Conservation (phyloP, 2,329 filamentous ascomycete species). For the Curvularia spicifera region DNA sequence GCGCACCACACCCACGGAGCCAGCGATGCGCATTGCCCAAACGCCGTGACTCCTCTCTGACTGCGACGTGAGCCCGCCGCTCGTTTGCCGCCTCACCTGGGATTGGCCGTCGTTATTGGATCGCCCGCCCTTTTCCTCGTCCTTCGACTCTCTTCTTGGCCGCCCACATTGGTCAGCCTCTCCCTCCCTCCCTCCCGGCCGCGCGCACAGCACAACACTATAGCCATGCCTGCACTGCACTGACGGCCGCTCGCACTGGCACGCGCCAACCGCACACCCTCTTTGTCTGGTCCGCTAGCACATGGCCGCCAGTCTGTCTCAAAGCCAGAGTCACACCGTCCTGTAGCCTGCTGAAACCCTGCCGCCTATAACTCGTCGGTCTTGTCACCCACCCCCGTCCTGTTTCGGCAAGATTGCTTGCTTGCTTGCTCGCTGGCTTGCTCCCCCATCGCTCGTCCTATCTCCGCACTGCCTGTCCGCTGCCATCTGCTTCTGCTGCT, state of each 20-base stretch:
- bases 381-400: constrained; percentile 19
- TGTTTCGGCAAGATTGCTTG: constrained; percentile 35
- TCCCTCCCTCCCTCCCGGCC: constrained; percentile 27
- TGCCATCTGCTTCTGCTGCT: not conserved
- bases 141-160: constrained; percentile 45
- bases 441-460: no score
- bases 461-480: no score
- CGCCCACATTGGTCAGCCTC: constrained; percentile 37
- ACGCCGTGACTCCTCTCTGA: constrained; percentile 34
- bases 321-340: constrained; percentile 32
- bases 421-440: no score
- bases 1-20: not conserved
- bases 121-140: constrained; percentile 27
- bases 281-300: constrained; percentile 37
- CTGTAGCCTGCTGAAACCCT: constrained; percentile 36
- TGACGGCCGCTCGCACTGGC: constrained; percentile 13
- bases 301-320: constrained; percentile 32
- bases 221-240: no score
- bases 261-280: constrained; percentile 34
- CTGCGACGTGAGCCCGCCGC: constrained; percentile 27
- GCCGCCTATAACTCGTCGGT: constrained; percentile 29
- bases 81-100: constrained; percentile 24
- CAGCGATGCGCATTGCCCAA: constrained; percentile 16
- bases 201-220: constrained; percentile 17
- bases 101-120: constrained; percentile 35